A percentile compares a stretch with the other conserved stretches of the same genome.
phyloP scores from a whole-genome alignment of 352 stramenopile genomes.

The Globisporangium paroecandrum region DNA sequence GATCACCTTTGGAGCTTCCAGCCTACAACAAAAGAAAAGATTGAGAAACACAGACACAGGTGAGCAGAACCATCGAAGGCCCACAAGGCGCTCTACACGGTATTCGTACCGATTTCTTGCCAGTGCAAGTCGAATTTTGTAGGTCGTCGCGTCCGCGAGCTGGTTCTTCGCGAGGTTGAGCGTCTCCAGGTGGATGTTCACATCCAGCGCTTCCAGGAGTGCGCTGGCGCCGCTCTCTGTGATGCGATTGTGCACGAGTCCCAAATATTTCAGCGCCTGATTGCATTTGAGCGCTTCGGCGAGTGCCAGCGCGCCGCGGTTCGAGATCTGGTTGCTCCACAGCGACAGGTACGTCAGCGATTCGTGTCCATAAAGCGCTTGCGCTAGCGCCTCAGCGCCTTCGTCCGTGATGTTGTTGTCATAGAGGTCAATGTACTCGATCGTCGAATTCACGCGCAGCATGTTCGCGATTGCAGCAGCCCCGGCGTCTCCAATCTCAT shows the following conservation, averaged over 20 bases:
- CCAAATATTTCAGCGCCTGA: constrained; percentile 53
- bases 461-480: constrained; percentile 64
- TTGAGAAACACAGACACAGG: background rate
- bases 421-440: constrained; percentile 66
- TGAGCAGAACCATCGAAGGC: background rate
- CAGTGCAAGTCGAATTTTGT: constrained; percentile 46
- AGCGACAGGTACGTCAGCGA: constrained; percentile 55
- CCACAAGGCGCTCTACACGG: background rate
- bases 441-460: constrained; percentile 62
- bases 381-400: constrained; percentile 51
- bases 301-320: constrained; percentile 41
- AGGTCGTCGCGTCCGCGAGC: constrained; percentile 35
- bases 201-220: constrained; percentile 57
- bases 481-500: constrained; percentile 62
- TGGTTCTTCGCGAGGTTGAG: constrained; percentile 57
- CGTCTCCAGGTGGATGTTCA: constrained; percentile 61
- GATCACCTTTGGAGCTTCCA: constrained; percentile 24
- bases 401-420: constrained; percentile 68
- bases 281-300: constrained; percentile 66
- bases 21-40: constrained; percentile 1
- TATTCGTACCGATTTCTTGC: constrained; percentile 47
- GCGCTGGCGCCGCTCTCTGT: constrained; percentile 37
- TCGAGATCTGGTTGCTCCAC: constrained; percentile 61
- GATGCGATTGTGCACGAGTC: constrained; percentile 61
- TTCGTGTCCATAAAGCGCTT: constrained; percentile 71